phyloP scores from a whole-genome alignment of 305 asterid genomes.

The Salvia sclarea region DNA sequence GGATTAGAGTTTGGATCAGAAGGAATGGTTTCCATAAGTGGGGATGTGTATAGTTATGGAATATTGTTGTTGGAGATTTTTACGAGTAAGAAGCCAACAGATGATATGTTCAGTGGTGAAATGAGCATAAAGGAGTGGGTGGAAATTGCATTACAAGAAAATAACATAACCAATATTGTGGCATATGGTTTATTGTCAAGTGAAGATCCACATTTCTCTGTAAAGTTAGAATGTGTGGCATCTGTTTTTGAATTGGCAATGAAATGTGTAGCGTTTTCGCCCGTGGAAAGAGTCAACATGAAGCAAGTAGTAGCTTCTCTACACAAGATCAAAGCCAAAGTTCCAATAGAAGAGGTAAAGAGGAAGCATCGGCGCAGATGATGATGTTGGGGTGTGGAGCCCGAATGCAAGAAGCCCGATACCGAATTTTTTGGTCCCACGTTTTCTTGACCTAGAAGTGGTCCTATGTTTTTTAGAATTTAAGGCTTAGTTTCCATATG shows the following conservation, averaged over 20 bases:
- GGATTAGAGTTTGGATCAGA: background rate
- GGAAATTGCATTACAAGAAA: background rate
- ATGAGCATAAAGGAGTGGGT: conserved; percentile 12
- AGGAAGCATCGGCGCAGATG: no score
- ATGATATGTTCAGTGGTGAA: background rate
- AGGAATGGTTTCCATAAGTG: background rate
- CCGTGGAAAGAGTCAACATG: background rate
- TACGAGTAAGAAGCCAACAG: background rate
- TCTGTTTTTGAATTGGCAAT: conserved; percentile 4
- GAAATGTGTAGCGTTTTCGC: background rate
- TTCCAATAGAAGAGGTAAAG: background rate
- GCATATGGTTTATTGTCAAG: background rate
- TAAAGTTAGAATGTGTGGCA: background rate
- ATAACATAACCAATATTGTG: background rate
- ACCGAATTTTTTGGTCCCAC: no score
- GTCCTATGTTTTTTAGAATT: no score
- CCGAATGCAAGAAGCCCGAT: no score
- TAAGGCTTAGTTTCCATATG: no score
- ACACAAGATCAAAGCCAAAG: conserved; percentile 1
- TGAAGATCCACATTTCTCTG: background rate
- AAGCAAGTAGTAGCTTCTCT: background rate
- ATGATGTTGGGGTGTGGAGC: no score
- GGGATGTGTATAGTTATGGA: background rate
- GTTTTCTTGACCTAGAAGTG: no score
- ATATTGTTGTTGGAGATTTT: conserved; percentile 5